Evolutionary conservation across 78 protist genomes (phyloP).

Genomic region (Chrysochromulina parva): DNA sequence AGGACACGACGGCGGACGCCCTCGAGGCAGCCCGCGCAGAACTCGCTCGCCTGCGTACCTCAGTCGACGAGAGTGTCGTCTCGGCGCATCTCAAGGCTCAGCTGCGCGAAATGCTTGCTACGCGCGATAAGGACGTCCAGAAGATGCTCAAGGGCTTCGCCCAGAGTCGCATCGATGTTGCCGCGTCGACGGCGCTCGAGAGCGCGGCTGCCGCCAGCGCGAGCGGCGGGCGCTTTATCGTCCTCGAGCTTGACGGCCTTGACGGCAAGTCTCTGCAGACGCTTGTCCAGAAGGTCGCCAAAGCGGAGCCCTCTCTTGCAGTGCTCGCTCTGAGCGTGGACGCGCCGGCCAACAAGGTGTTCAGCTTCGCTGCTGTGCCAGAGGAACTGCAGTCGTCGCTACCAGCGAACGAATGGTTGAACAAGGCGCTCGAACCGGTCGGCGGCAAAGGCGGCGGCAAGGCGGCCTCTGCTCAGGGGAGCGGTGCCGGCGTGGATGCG

Average conservation of each 20-base stretch:
- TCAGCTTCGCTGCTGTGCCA: neutral
- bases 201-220: neutral
- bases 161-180: neutral
- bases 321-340: neutral
- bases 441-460: conserved; percentile 58
- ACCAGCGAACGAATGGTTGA: conserved; percentile 38
- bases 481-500: neutral
- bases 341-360: neutral
- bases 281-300: neutral
- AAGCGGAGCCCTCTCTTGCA: neutral
- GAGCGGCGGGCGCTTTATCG: neutral
- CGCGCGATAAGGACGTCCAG: neutral
- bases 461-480: conserved; percentile 31
- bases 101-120: neutral
- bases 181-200: neutral
- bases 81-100: neutral
- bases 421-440: neutral
- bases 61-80: neutral
- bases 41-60: neutral
- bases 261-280: neutral
- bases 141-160: neutral
- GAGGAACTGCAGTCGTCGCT: neutral
- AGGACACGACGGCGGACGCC: neutral
- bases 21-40: neutral
- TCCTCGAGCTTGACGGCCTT: neutral